These are phyloP conservation scores for Hypoxylon intermedium DNA, from an alignment of 495 filamentous ascomycete genomes.

Conservation along the genomic window DNA sequence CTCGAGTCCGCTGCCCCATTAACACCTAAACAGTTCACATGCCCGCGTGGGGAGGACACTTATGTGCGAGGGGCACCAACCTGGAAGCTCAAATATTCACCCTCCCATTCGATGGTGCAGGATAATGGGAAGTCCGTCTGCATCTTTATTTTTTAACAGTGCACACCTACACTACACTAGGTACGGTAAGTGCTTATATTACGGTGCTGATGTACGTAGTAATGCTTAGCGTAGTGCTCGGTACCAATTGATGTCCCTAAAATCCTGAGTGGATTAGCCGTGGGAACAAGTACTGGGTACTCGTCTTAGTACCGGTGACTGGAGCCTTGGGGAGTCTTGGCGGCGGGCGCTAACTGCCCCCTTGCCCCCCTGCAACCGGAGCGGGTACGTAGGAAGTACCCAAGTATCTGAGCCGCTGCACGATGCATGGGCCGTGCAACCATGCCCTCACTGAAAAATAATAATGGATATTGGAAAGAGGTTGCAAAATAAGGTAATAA, in stretches of 20 bases:
- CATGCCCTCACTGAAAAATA: slow-evolving; percentile 14
- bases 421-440: slow-evolving; percentile 23
- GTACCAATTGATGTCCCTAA: slow-evolving; percentile 24
- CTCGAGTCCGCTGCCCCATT: no score
- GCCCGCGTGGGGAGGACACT: no score
- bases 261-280: slow-evolving; percentile 11
- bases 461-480: slow-evolving; percentile 3
- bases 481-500: slow-evolving; percentile 39
- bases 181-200: slow-evolving; percentile 1
- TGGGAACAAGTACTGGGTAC: slow-evolving; percentile 20
- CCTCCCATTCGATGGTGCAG: no score
- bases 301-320: slow-evolving; percentile 21
- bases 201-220: neutral
- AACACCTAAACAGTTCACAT: no score
- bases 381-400: no score
- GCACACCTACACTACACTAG: no score
- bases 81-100: no score
- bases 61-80: no score
- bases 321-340: slow-evolving; percentile 30
- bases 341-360: slow-evolving; percentile 30
- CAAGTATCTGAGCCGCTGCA: slow-evolving; percentile 23
- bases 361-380: slow-evolving; percentile 22
- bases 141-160: no score
- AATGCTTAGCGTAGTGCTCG: neutral
- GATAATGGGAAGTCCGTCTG: no score